Conservation (phyloP, 2,329 filamentous ascomycete genomes). For the Neocatenulostroma microsporum region DNA sequence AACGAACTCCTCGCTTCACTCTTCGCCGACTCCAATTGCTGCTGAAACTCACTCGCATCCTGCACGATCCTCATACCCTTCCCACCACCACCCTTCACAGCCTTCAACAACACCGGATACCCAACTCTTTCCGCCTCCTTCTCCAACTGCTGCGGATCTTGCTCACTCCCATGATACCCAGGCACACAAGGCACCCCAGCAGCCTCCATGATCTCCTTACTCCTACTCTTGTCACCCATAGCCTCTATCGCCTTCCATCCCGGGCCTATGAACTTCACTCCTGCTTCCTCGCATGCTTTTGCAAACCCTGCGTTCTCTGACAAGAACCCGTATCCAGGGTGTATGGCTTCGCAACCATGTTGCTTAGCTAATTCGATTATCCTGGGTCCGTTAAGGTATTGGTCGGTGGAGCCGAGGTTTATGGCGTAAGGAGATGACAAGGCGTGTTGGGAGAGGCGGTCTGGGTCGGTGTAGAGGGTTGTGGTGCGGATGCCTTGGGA, state of each 20-base stretch:
- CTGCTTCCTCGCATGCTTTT: slow-evolving; percentile 76
- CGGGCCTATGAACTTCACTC: slow-evolving; percentile 89
- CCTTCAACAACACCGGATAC: slow-evolving; percentile 58
- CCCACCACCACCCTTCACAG: slow-evolving; percentile 57
- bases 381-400: slow-evolving; percentile 86
- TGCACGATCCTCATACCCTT: slow-evolving; percentile 63
- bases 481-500: slow-evolving; percentile 87
- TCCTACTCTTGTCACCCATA: slow-evolving; percentile 88
- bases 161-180: slow-evolving; percentile 84
- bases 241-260: slow-evolving; percentile 66
- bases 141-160: slow-evolving; percentile 57
- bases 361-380: slow-evolving; percentile 84
- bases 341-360: slow-evolving; percentile 80
- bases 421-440: slow-evolving; percentile 74
- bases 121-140: slow-evolving; percentile 65
- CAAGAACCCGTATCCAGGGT: slow-evolving; percentile 91
- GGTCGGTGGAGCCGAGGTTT: slow-evolving; percentile 72
- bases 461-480: slow-evolving; percentile 89
- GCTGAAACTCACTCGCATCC: slow-evolving; percentile 50
- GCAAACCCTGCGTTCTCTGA: slow-evolving; percentile 93
- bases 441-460: slow-evolving; percentile 80
- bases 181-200: slow-evolving; percentile 96
- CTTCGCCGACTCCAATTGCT: slow-evolving; percentile 55
- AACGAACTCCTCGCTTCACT: slow-evolving; percentile 58
- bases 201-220: slow-evolving; percentile 92